These are phyloP conservation scores for Phalaenopsis aphrodite DNA, from an alignment of 106 monocot species.

Conservation along the genomic window DNA sequence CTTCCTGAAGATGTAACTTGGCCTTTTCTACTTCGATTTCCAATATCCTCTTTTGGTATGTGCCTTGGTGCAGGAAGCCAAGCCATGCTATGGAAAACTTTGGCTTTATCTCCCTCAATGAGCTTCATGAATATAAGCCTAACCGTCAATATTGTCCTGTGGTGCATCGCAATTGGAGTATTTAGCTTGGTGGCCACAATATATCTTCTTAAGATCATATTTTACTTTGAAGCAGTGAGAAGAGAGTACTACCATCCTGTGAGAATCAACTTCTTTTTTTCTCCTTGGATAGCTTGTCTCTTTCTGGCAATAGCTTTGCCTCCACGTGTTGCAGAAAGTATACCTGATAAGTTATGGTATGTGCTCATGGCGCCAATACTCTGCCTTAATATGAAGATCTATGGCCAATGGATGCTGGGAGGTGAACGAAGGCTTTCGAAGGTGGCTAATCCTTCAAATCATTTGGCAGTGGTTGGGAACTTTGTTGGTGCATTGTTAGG, in stretches of 20 bases:
- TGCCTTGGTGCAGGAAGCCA: slow-evolving; percentile 58
- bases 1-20: slow-evolving; percentile 48
- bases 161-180: slow-evolving; percentile 15
- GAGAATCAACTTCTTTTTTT: slow-evolving; percentile 24
- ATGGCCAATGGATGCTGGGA: slow-evolving; percentile 21
- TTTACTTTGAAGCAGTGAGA: slow-evolving; percentile 21
- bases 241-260: slow-evolving; percentile 21
- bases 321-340: background rate
- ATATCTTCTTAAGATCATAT: slow-evolving; percentile 18
- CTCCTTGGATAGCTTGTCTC: slow-evolving; percentile 27
- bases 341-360: slow-evolving; percentile 7
- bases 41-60: slow-evolving; percentile 48
- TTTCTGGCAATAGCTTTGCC: slow-evolving; percentile 19
- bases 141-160: slow-evolving; percentile 18
- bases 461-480: slow-evolving; percentile 3
- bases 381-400: slow-evolving; percentile 18
- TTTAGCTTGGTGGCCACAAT: slow-evolving; percentile 1
- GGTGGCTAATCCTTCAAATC: slow-evolving; percentile 4
- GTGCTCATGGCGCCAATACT: slow-evolving; percentile 15
- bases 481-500: slow-evolving; percentile 2
- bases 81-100: slow-evolving; percentile 43
- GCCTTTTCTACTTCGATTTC: slow-evolving; percentile 65
- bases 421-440: slow-evolving; percentile 17
- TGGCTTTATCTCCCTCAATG: slow-evolving; percentile 34
- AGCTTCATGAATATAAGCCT: slow-evolving; percentile 18